phyloP scores from a whole-genome alignment of 2,329 filamentous ascomycete genomes.

The Torrubiella hemipterigena region DNA sequence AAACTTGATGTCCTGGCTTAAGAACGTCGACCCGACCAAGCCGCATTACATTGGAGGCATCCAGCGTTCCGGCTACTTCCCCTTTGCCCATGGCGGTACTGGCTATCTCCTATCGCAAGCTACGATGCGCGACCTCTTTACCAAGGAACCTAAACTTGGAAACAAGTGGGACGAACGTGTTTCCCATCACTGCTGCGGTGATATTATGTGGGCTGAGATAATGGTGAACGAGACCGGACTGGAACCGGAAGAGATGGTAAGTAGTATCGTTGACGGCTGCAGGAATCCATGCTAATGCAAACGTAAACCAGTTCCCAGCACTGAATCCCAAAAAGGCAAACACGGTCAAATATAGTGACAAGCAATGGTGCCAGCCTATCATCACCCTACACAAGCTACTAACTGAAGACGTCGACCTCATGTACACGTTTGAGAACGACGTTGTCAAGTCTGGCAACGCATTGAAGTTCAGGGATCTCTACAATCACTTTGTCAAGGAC shows the following conservation, averaged over 20 bases:
- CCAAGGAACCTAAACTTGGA: slow-evolving; percentile 27
- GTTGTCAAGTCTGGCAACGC: too few species aligned
- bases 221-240: slow-evolving; percentile 31
- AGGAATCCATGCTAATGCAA: not conserved
- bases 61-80: slow-evolving; percentile 25
- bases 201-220: slow-evolving; percentile 34
- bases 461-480: slow-evolving; percentile 32
- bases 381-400: slow-evolving; percentile 44
- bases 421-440: slow-evolving; percentile 43
- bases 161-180: slow-evolving; percentile 32
- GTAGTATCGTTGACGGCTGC: too few species aligned
- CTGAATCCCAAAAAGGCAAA: slow-evolving; percentile 44
- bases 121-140: slow-evolving; percentile 34
- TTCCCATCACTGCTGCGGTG: slow-evolving; percentile 35
- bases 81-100: slow-evolving; percentile 44
- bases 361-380: slow-evolving; percentile 43
- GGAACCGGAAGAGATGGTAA: slow-evolving; percentile 27
- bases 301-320: slow-evolving; percentile 31
- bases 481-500: slow-evolving; percentile 33
- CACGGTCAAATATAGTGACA: slow-evolving; percentile 31
- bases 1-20: slow-evolving; percentile 37
- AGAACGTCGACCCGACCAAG: slow-evolving; percentile 26
- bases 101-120: slow-evolving; percentile 40
- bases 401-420: slow-evolving; percentile 33
- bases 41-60: slow-evolving; percentile 38